Evolutionary conservation across 192 early-diverging fungal species (phyloP).

Genomic region (Cetraspora pellucida): DNA sequence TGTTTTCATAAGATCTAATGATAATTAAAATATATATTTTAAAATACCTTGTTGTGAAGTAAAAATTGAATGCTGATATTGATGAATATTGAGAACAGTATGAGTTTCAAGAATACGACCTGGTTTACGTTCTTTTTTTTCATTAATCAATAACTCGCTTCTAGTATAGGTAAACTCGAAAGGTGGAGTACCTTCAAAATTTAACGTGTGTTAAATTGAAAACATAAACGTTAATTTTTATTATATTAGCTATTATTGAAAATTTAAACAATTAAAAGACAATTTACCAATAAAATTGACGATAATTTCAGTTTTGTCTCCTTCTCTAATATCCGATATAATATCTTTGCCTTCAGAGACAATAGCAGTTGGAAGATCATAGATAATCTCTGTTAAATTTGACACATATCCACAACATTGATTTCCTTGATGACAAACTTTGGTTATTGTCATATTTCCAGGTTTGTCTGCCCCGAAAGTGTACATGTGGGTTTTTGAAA

Average conservation of each 20-base stretch:
- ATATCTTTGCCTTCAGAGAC: slow-evolving; percentile 48
- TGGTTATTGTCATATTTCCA: slow-evolving; percentile 52
- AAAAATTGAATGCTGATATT: slow-evolving; percentile 41
- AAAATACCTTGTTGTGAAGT: slow-evolving; percentile 45
- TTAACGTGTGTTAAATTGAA: not conserved
- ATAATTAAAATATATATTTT: not conserved
- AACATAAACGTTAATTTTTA: not conserved
- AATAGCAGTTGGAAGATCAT: slow-evolving; percentile 45
- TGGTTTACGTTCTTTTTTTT: slow-evolving; percentile 22
- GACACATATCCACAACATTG: slow-evolving; percentile 45
- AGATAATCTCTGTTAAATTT: slow-evolving; percentile 42
- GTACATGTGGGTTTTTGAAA: slow-evolving; percentile 28
- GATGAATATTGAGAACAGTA: slow-evolving; percentile 39
- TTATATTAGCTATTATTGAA: not conserved
- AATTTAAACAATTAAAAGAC: not conserved
- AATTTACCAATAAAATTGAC: slow-evolving; percentile 45
- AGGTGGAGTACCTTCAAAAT: slow-evolving; percentile 39
- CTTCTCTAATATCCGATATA: slow-evolving; percentile 48
- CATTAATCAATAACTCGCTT: slow-evolving; percentile 44
- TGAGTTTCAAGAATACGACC: slow-evolving; percentile 46
- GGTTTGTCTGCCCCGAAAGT: slow-evolving; percentile 48
- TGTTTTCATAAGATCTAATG: not conserved
- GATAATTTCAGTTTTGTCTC: slow-evolving; percentile 47
- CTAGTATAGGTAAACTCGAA: slow-evolving; percentile 51
- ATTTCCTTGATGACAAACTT: slow-evolving; percentile 48